These are phyloP conservation scores for Patellifolia procumbens DNA, from an alignment of 179 eudicot species.

Conservation along the genomic window DNA sequence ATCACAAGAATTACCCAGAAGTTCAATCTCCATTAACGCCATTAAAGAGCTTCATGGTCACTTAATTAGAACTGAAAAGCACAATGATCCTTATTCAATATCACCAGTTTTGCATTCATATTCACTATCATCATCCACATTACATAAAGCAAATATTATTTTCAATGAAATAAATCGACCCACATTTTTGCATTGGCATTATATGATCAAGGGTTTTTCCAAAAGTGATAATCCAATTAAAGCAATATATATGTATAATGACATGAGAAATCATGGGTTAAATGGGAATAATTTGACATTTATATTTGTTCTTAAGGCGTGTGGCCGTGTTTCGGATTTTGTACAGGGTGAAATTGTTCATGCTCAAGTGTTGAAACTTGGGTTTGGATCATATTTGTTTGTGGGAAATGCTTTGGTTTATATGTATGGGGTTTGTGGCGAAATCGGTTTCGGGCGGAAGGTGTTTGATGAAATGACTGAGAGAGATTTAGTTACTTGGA, in stretches of 20 bases:
- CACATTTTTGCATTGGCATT: slow-evolving; percentile 48
- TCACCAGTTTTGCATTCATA: slow-evolving; percentile 48
- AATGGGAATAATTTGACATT: slow-evolving; percentile 53
- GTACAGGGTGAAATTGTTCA: slow-evolving; percentile 49
- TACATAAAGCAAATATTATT: slow-evolving; percentile 48
- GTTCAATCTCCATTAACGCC: slow-evolving; percentile 28
- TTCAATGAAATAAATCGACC: slow-evolving; percentile 46
- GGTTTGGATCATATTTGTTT: slow-evolving; percentile 51
- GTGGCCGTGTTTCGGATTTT: slow-evolving; percentile 44
- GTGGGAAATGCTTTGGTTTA: slow-evolving; percentile 61
- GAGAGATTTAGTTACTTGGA: slow-evolving; percentile 79
- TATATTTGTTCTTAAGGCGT: slow-evolving; percentile 55
- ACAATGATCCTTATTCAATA: slow-evolving; percentile 44
- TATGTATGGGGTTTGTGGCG: slow-evolving; percentile 64
- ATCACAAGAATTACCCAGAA: slow-evolving; percentile 18
- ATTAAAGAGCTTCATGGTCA: slow-evolving; percentile 59
- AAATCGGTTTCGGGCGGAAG: slow-evolving; percentile 44
- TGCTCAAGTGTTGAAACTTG: slow-evolving; percentile 50
- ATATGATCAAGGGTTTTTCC: slow-evolving; percentile 49
- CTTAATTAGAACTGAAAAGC: slow-evolving; percentile 49
- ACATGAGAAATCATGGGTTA: slow-evolving; percentile 48
- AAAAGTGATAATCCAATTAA: slow-evolving; percentile 46
- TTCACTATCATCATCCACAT: slow-evolving; percentile 40
- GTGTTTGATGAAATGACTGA: slow-evolving; percentile 60
- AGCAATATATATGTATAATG: slow-evolving; percentile 43